phyloP scores from a whole-genome alignment of 2,329 filamentous ascomycete genomes.

The Anthostomella pinea region DNA sequence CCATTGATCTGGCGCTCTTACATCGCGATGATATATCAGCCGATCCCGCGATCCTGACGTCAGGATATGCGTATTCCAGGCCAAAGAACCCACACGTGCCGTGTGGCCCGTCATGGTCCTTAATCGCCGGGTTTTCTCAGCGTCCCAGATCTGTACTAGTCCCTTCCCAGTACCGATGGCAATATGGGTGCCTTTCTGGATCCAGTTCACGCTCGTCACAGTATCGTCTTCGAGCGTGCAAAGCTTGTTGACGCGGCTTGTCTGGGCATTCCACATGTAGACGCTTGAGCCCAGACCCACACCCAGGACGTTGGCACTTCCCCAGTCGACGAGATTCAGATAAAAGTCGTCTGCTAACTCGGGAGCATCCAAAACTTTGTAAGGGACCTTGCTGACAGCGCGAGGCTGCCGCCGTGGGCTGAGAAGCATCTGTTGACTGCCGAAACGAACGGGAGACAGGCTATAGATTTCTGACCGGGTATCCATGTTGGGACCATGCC shows the following conservation, averaged over 20 bases:
- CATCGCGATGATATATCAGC: slow-evolving; percentile 91
- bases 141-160: slow-evolving; percentile 96
- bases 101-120: slow-evolving; percentile 97
- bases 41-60: slow-evolving; percentile 94
- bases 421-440: slow-evolving; percentile 89
- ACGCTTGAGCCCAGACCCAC: slow-evolving; percentile 91
- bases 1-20: slow-evolving; percentile 88
- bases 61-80: slow-evolving; percentile 97
- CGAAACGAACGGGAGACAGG: slow-evolving; percentile 86
- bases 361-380: slow-evolving; percentile 94
- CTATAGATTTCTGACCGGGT: slow-evolving; percentile 92
- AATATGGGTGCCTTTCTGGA: slow-evolving; percentile 93
- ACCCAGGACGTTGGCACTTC: slow-evolving; percentile 87
- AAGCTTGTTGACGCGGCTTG: slow-evolving; percentile 86
- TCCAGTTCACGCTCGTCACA: slow-evolving; percentile 97
- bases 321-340: slow-evolving; percentile 96
- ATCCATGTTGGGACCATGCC: slow-evolving; percentile 85
- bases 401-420: slow-evolving; percentile 85
- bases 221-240: slow-evolving; percentile 91
- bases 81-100: slow-evolving; percentile 85
- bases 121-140: slow-evolving; percentile 77
- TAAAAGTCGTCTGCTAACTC: slow-evolving; percentile 98
- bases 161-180: slow-evolving; percentile 94
- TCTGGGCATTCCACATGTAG: slow-evolving; percentile 97
- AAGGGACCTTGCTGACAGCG: slow-evolving; percentile 92